These are phyloP conservation scores for Teunomyces stri DNA, from an alignment of 805 yeast species.

Conservation along the genomic window DNA sequence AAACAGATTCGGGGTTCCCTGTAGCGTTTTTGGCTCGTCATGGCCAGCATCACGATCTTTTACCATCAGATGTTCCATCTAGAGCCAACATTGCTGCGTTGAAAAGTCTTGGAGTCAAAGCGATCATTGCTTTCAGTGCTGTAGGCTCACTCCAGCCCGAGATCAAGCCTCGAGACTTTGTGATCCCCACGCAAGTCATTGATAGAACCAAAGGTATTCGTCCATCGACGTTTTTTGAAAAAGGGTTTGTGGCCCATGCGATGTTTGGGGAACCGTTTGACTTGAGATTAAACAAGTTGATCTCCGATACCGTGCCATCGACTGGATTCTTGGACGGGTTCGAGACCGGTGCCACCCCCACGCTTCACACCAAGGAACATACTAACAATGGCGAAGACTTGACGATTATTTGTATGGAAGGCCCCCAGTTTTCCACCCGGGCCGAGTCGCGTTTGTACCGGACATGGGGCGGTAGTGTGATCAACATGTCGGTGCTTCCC, in stretches of 20 bases:
- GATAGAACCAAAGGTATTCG: slow-evolving; percentile 97
- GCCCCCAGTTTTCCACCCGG: slow-evolving; percentile 95
- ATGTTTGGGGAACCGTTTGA: slow-evolving; percentile 98
- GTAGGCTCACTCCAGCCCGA: slow-evolving; percentile 92
- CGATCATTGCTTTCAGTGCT: slow-evolving; percentile 89
- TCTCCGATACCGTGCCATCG: slow-evolving; percentile 48
- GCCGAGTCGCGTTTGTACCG: slow-evolving; percentile 90
- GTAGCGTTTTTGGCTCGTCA: slow-evolving; percentile 95
- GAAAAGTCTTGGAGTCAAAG: slow-evolving; percentile 81
- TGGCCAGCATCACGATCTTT: slow-evolving; percentile 82
- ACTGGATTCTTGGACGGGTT: slow-evolving; percentile 54
- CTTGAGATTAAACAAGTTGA: slow-evolving; percentile 60
- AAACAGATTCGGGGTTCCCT: slow-evolving; percentile 70
- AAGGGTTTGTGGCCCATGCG: slow-evolving; percentile 95
- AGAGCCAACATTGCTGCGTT: slow-evolving; percentile 96
- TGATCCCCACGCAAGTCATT: slow-evolving; percentile 92
- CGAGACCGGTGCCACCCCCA: slow-evolving; percentile 37
- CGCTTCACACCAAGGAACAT: slow-evolving; percentile 59
- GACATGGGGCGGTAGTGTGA: slow-evolving; percentile 89
- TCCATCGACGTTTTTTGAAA: slow-evolving; percentile 82
- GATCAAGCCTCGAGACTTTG: slow-evolving; percentile 92
- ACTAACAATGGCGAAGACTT: slow-evolving; percentile 67
- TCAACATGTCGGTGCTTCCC: slow-evolving; percentile 97
- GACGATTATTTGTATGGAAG: slow-evolving; percentile 96
- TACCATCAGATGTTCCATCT: slow-evolving; percentile 90